Conservation (phyloP, 2,329 filamentous ascomycete genomes). For the Blumeriella jaapii region DNA sequence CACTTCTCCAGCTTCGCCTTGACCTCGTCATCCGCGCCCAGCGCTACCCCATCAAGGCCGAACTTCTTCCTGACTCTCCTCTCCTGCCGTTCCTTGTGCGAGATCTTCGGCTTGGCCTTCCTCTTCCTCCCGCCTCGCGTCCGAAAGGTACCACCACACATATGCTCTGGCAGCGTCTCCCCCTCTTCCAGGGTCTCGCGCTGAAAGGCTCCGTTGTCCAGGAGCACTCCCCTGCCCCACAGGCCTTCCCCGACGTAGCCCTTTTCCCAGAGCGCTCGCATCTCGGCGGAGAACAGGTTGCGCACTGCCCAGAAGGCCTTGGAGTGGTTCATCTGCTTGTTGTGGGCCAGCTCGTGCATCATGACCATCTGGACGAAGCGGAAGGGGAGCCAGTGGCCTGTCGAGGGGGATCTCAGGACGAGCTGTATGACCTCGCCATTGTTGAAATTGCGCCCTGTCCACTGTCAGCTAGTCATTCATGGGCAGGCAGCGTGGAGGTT, state of each 20-base stretch:
- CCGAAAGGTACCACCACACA: conserved; percentile 73
- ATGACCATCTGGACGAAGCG: conserved; percentile 86
- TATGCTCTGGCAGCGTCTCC: conserved; percentile 53
- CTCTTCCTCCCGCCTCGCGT: conserved; percentile 41
- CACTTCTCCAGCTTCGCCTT: conserved; percentile 29
- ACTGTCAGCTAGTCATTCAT: neutral
- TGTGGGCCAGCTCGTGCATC: conserved; percentile 79
- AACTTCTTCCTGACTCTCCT: conserved; percentile 48
- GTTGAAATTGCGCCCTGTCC: conserved; percentile 81
- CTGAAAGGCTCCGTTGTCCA: conserved; percentile 51
- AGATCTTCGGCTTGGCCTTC: conserved; percentile 34
- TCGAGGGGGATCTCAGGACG: conserved; percentile 56
- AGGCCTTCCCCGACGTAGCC: conserved; percentile 71
- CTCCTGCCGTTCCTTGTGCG: conserved; percentile 33
- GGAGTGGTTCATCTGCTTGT: conserved; percentile 85
- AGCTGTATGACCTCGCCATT: conserved; percentile 79
- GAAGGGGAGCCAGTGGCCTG: conserved; percentile 66
- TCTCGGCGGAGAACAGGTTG: conserved; percentile 58
- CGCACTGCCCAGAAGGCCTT: conserved; percentile 70
- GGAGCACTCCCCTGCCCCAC: conserved; percentile 61
- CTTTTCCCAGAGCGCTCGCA: conserved; percentile 58
- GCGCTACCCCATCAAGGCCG: conserved; percentile 31
- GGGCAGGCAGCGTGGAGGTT: too few species aligned
- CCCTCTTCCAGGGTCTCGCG: conserved; percentile 38
- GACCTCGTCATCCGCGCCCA: conserved; percentile 46